phyloP scores from a whole-genome alignment of 108 stramenopile genomes.

The Nannochloropsis oceanica region DNA sequence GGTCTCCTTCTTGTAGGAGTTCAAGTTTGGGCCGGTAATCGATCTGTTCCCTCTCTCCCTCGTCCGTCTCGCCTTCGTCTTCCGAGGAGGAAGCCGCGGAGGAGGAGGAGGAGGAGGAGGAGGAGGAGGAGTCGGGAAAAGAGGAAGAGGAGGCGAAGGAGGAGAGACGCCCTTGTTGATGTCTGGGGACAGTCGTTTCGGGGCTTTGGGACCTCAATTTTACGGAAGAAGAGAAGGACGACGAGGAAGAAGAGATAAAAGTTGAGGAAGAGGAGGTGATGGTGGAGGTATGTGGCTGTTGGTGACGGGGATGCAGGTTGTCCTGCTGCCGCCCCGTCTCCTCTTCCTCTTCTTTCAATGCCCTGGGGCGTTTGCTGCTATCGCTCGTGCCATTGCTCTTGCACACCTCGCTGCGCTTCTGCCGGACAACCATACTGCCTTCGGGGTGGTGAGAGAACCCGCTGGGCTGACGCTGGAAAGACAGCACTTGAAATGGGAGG shows the following conservation, averaged over 20 bases:
- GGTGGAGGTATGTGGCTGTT: not conserved
- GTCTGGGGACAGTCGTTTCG: not conserved
- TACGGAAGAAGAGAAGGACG: not conserved
- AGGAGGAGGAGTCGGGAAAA: not conserved
- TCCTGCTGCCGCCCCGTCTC: not conserved
- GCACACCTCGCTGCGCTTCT: not conserved
- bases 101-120: not conserved
- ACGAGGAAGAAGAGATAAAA: not conserved
- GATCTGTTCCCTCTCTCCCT: not conserved
- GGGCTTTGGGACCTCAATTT: not conserved
- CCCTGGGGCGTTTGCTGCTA: not conserved
- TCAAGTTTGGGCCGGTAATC: not conserved
- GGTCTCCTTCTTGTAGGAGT: slow-evolving; percentile 7
- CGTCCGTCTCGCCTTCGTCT: not conserved
- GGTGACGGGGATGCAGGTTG: not conserved
- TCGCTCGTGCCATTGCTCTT: not conserved
- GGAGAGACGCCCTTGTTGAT: not conserved
- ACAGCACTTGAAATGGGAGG: too few species aligned
- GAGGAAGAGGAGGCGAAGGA: not conserved
- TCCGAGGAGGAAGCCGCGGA: not conserved
- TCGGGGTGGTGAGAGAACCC: not conserved
- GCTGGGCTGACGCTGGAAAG: not conserved
- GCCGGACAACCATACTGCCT: not conserved
- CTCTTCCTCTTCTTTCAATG: not conserved
- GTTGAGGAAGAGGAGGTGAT: not conserved